These are phyloP conservation scores for Pseudocercospora vitis DNA, from an alignment of 2,329 filamentous ascomycete species.

Conservation along the genomic window DNA sequence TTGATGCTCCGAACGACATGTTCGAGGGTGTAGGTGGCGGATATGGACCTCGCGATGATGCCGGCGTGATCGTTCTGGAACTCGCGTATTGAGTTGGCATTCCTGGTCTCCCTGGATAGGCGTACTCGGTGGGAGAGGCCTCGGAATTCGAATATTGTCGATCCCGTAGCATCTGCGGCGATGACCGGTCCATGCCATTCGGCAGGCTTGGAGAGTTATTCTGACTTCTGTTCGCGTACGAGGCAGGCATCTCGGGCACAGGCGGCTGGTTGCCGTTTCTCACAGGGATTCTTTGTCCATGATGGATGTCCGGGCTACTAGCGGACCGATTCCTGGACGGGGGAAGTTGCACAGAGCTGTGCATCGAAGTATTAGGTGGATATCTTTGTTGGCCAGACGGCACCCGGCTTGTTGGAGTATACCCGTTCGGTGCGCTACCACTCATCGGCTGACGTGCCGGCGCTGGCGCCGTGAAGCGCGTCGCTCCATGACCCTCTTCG, in stretches of 20 bases:
- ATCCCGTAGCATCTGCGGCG: constrained; percentile 66
- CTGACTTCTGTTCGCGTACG: constrained; percentile 62
- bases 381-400: constrained; percentile 66
- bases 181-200: constrained; percentile 63
- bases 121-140: constrained; percentile 28
- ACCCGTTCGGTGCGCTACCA: constrained; percentile 53
- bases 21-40: constrained; percentile 16
- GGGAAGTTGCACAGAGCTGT: constrained; percentile 52
- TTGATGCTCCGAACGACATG: constrained; percentile 3
- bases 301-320: constrained; percentile 92
- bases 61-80: constrained; percentile 43
- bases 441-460: constrained; percentile 74
- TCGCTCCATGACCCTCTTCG: constrained; percentile 64
- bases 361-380: constrained; percentile 55
- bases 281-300: constrained; percentile 59
- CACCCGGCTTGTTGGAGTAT: constrained; percentile 56
- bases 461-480: constrained; percentile 82
- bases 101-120: constrained; percentile 21
- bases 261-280: constrained; percentile 53
- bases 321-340: constrained; percentile 74
- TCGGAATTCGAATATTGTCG: constrained; percentile 40
- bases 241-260: constrained; percentile 35
- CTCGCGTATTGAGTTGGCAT: constrained; percentile 23
- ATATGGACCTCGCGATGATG: constrained; percentile 33
- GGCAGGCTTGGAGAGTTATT: constrained; percentile 70